Base-by-base conservation (phyloP, 2,329 filamentous ascomycete genomes). In the Diaporthe vaccinii region DNA sequence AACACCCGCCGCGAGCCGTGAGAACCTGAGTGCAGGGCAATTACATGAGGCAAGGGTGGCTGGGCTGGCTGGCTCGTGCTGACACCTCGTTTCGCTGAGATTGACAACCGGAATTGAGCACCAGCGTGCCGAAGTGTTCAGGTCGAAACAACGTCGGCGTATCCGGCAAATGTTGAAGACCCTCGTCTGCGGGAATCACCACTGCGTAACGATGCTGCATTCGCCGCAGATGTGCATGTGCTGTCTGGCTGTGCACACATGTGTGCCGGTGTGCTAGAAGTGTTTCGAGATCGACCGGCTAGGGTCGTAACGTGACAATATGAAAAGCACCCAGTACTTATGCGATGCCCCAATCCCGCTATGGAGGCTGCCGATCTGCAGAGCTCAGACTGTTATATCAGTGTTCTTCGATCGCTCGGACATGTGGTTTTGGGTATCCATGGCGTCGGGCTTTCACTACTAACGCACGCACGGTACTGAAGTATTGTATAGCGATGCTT, bases 271-370 rank as follows among this genome's bases (percentile, higher is more conserved):
- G 25, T 20, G 34, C 36, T 53, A 17, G 22, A 25, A 17, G 22
- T 53, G 49, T 69, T 53, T 31, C 28, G 65, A 41, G 49, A 69
- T 55, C 49, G 49, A 55, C 34, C 34, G 49, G 28, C 36, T 22
- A 41, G 46, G n/a, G 34, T 69, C n/a, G 65, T 34, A 69, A n/a
- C 41, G 49, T 69, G 65, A 69, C 65, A 55, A 41, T 28, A 69
- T 55, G 49, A 4, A 39, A 41, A 28, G 34, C 49, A 55, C 34
- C 65, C 15, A 39, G 65, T 15, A 69, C 65, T 69, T 55, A 41
- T 55, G 65, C 15, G 22, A 69, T 55, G 34, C 4, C 49, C 22
- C 22, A 22, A 20, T 39, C 9, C 49, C 49, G 49, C 65, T 41
- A 55, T 55, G 46, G 46, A 68, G 46, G 22, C 8, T 53, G 65